phyloP scores from a whole-genome alignment of 148 eudicot species.

The Spergularia bocconei region DNA sequence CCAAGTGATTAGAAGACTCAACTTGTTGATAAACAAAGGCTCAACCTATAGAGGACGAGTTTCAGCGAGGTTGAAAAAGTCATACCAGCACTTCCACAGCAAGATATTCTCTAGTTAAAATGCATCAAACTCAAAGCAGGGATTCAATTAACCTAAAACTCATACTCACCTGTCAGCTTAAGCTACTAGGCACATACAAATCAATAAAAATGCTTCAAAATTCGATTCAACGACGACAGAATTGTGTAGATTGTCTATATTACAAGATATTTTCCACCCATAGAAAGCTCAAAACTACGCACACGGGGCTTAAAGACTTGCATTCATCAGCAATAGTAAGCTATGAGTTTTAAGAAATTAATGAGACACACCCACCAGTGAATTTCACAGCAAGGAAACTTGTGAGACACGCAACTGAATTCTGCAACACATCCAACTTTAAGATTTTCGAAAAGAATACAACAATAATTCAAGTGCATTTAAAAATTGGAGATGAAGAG shows the following conservation, averaged over 20 bases:
- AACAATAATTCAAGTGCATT: too few relatives aligned
- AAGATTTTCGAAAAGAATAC: too few relatives aligned
- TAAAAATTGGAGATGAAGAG: slow-evolving; percentile 71
- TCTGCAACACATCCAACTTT: too few relatives aligned
- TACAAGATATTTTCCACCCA: too few relatives aligned
- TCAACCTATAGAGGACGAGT: slow-evolving; percentile 65
- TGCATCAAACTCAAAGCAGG: slow-evolving; percentile 7
- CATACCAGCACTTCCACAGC: slow-evolving; percentile 84
- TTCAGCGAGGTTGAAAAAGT: slow-evolving; percentile 84
- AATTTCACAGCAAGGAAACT: too few relatives aligned
- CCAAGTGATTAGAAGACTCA: slow-evolving; percentile 22
- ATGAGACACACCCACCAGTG: too few relatives aligned
- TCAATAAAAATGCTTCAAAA: too few relatives aligned
- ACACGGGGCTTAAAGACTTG: too few relatives aligned
- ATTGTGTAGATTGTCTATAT: too few relatives aligned
- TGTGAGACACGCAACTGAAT: too few relatives aligned
- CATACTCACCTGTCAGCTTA: slow-evolving; percentile 65
- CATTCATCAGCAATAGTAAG: background rate
- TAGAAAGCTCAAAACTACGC: background rate
- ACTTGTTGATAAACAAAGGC: slow-evolving; percentile 90
- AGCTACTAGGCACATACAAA: slow-evolving; percentile 54
- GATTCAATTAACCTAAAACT: background rate
- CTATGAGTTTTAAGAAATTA: background rate
- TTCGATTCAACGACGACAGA: too few relatives aligned
- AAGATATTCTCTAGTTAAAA: slow-evolving; percentile 16